Percentiles rank a stretch among this genome's conserved stretches.
phyloP scores from a whole-genome alignment of 352 stramenopile genomes.

The Elongisporangium undulatum region DNA sequence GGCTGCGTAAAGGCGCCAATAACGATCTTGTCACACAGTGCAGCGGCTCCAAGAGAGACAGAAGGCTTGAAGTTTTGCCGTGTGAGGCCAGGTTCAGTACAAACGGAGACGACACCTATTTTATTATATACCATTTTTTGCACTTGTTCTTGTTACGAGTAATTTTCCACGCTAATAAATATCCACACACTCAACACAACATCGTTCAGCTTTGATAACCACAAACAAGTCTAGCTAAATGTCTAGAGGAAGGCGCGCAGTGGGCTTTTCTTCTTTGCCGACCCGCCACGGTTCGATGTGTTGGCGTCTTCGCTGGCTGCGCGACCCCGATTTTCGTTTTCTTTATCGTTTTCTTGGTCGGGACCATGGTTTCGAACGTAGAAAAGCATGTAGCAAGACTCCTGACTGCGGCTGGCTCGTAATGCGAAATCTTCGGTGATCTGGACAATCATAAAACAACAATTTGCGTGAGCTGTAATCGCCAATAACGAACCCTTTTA shows the following conservation, averaged over 20 bases:
- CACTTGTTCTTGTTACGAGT: slow-evolving; percentile 4
- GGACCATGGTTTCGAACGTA: slow-evolving; percentile 41
- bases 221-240: background rate
- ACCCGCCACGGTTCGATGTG: background rate
- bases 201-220: background rate
- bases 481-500: background rate
- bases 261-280: slow-evolving; percentile 3
- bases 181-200: slow-evolving; percentile 2
- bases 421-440: slow-evolving; percentile 78
- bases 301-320: slow-evolving; percentile 2
- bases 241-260: slow-evolving; percentile 33
- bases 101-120: too few species aligned
- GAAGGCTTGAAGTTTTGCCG: background rate
- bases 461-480: slow-evolving; percentile 1
- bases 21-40: background rate
- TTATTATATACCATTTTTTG: slow-evolving; percentile 6
- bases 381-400: slow-evolving; percentile 89
- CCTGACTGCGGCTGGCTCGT: slow-evolving; percentile 64
- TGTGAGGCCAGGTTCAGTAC: too few species aligned
- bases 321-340: slow-evolving; percentile 36
- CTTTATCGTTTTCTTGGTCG: slow-evolving; percentile 44
- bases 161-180: slow-evolving; percentile 7
- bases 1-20: background rate
- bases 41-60: background rate
- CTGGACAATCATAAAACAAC: slow-evolving; percentile 16